phyloP scores from a whole-genome alignment of 169 alveolate species.

The Plasmodium blacklocki region DNA sequence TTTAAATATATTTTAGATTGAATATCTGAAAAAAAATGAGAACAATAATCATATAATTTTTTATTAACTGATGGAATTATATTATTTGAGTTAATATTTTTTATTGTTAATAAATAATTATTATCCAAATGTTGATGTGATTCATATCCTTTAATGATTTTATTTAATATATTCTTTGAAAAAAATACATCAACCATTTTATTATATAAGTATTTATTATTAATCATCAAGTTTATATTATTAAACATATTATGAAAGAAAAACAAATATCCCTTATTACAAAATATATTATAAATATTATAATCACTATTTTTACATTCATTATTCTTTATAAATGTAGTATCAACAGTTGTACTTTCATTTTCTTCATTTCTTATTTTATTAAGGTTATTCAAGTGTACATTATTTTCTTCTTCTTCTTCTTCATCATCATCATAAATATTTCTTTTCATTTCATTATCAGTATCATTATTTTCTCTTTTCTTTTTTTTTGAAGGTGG shows the following conservation, averaged over 20 bases:
- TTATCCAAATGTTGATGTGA: conserved; percentile 68
- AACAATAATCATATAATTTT: conserved; percentile 58
- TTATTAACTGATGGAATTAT: conserved; percentile 52
- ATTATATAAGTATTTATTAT: conserved; percentile 22
- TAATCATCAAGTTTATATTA: conserved; percentile 22
- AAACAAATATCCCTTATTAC: conserved; percentile 10
- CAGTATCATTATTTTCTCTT: neutral
- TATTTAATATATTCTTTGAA: conserved; percentile 19
- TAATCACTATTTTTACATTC: neutral
- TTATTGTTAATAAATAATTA: conserved; percentile 43
- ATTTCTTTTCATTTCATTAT: neutral
- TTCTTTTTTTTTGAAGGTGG: neutral
- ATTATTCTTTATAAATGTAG: neutral
- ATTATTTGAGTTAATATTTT: conserved; percentile 50
- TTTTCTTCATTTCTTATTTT: neutral
- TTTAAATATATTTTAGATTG: conserved; percentile 54
- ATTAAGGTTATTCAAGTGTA: neutral
- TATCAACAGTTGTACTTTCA: neutral
- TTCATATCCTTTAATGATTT: conserved; percentile 44
- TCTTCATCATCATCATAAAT: neutral
- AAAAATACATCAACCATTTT: conserved; percentile 37
- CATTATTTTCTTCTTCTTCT: neutral
- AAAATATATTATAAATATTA: neutral
- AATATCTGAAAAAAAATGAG: conserved; percentile 68
- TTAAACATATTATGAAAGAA: conserved; percentile 23